These are phyloP conservation scores for Jamesozyma gamospora DNA, from an alignment of 805 yeast species.

Conservation along the genomic window DNA sequence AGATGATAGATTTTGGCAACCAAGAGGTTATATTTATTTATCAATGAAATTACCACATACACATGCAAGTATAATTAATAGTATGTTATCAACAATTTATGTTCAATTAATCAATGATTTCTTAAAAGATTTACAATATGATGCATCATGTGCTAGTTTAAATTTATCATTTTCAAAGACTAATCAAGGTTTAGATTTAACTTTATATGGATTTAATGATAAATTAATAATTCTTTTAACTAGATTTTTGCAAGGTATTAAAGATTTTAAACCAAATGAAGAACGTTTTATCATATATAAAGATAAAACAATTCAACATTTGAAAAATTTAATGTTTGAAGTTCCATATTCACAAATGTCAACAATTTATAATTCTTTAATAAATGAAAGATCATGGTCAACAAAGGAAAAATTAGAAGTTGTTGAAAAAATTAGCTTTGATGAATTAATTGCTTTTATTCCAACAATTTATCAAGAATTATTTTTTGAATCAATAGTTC, in stretches of 20 bases:
- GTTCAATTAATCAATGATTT: slow-evolving; percentile 67
- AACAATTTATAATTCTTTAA: slow-evolving; percentile 46
- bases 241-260: slow-evolving; percentile 47
- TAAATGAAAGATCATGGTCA: slow-evolving; percentile 66
- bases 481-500: slow-evolving; percentile 60
- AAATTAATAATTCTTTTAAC: slow-evolving; percentile 57
- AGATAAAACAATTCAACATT: slow-evolving; percentile 51
- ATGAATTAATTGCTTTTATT: slow-evolving; percentile 42
- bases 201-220: slow-evolving; percentile 73
- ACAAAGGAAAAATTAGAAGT: slow-evolving; percentile 50
- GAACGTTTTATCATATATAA: slow-evolving; percentile 59
- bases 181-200: slow-evolving; percentile 61
- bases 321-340: slow-evolving; percentile 58
- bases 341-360: slow-evolving; percentile 76
- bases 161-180: slow-evolving; percentile 46
- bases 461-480: slow-evolving; percentile 48
- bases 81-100: slow-evolving; percentile 51
- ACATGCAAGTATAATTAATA: slow-evolving; percentile 45
- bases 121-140: slow-evolving; percentile 61
- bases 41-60: slow-evolving; percentile 57
- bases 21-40: slow-evolving; percentile 66
- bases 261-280: slow-evolving; percentile 38
- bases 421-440: slow-evolving; percentile 36
- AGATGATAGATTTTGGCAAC: slow-evolving; percentile 82
- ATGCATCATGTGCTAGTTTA: slow-evolving; percentile 77